These are phyloP conservation scores for Arthrobotrys entomopaga DNA, from an alignment of 2,329 filamentous ascomycete species.

Conservation along the genomic window DNA sequence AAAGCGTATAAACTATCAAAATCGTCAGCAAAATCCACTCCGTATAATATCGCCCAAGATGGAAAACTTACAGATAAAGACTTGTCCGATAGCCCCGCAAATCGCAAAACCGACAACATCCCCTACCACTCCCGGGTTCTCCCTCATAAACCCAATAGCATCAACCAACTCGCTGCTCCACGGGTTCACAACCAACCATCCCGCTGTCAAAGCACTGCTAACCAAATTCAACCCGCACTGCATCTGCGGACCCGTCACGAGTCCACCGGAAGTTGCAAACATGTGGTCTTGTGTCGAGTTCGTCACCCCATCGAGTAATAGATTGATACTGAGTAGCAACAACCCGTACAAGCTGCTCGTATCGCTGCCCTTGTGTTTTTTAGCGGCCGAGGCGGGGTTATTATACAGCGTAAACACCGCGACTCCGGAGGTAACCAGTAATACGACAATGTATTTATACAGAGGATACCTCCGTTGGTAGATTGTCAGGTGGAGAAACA, in stretches of 20 bases:
- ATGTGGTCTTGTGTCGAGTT: constrained; percentile 98
- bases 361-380: constrained; percentile 66
- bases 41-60: no score
- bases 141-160: constrained; percentile 81
- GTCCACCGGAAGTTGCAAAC: constrained; percentile 67
- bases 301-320: constrained; percentile 94
- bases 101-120: constrained; percentile 90
- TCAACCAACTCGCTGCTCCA: constrained; percentile 81
- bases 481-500: constrained; percentile 92
- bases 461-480: constrained; percentile 89
- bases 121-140: constrained; percentile 82
- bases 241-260: constrained; percentile 87
- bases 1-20: constrained; percentile 80
- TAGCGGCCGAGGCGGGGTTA: constrained; percentile 69
- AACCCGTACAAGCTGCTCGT: constrained; percentile 80
- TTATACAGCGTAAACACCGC: constrained; percentile 93
- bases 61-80: constrained; percentile 82
- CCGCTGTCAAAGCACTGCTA: constrained; percentile 77
- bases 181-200: constrained; percentile 81
- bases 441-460: constrained; percentile 95
- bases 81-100: constrained; percentile 90
- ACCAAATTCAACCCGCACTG: constrained; percentile 98
- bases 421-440: constrained; percentile 88
- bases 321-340: constrained; percentile 83
- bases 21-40: not conserved